Conservation (phyloP, 1,284 basidiomycete species). For the Microbotryum silenes-acaulis region DNA sequence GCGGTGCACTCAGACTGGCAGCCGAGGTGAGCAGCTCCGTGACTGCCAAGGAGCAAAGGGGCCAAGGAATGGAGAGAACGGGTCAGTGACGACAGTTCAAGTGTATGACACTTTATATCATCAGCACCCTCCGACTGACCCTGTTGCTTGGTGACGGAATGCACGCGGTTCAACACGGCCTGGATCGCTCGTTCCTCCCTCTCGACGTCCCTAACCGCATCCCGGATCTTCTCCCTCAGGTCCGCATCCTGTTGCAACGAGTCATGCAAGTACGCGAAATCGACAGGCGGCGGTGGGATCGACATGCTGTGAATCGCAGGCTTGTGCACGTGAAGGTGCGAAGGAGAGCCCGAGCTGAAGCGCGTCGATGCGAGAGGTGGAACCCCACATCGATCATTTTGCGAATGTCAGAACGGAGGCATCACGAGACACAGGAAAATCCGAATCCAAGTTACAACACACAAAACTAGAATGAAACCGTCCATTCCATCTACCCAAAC, state of each 20-base stretch:
- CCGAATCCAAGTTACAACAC: no score
- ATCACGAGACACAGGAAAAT: no score
- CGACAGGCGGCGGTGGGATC: slow-evolving; percentile 1
- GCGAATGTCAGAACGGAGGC: no score
- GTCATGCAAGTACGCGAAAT: slow-evolving; percentile 20
- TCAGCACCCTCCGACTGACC: background rate
- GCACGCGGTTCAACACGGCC: slow-evolving; percentile 16
- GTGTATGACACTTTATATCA: no score
- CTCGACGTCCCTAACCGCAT: slow-evolving; percentile 23
- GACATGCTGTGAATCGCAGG: no score
- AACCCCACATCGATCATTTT: no score
- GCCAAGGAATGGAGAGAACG: background rate
- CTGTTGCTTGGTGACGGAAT: slow-evolving; percentile 10
- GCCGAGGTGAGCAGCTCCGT: slow-evolving; percentile 18
- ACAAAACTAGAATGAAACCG: no score
- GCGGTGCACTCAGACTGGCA: slow-evolving; percentile 20
- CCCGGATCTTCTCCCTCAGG: slow-evolving; percentile 28
- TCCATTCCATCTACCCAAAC: no score
- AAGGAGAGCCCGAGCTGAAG: background rate
- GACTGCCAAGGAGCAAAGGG: slow-evolving; percentile 2
- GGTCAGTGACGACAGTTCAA: background rate
- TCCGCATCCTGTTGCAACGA: slow-evolving; percentile 23
- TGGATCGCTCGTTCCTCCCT: slow-evolving; percentile 10
- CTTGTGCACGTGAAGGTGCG: background rate
- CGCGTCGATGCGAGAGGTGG: background rate